These are phyloP conservation scores for Trebouxiophyceae sp. DNA, from an alignment of 163 green algal species.

Conservation along the genomic window DNA sequence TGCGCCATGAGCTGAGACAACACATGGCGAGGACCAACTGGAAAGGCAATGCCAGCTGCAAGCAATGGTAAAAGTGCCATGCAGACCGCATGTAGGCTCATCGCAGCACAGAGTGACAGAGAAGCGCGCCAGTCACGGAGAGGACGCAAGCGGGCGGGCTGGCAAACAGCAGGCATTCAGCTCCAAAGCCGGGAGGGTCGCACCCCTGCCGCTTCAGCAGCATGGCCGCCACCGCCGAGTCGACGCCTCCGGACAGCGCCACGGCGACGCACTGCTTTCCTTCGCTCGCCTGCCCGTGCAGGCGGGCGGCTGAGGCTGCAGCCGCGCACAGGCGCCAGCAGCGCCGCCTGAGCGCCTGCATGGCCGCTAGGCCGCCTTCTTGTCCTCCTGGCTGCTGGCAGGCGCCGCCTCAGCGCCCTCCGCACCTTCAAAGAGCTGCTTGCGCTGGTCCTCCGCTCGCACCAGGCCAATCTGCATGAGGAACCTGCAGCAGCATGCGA, in stretches of 20 bases:
- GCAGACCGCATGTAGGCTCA: too few relatives aligned
- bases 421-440: slow-evolving; percentile 26
- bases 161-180: background rate
- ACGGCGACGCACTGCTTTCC: slow-evolving; percentile 39
- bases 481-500: slow-evolving; percentile 27
- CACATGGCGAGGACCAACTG: too few relatives aligned
- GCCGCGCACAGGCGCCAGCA: too few relatives aligned
- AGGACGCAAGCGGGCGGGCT: background rate
- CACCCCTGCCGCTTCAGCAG: slow-evolving; percentile 46
- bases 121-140: too few relatives aligned
- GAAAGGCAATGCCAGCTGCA: too few relatives aligned
- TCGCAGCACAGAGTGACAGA: too few relatives aligned
- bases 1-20: too few relatives aligned
- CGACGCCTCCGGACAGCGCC: slow-evolving; percentile 70
- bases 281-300: background rate
- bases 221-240: slow-evolving; percentile 66
- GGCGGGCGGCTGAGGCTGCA: too few relatives aligned
- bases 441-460: slow-evolving; percentile 16
- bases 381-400: background rate
- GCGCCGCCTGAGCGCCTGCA: background rate
- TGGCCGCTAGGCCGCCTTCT: background rate
- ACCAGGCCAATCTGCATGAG: slow-evolving; percentile 29
- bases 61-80: too few relatives aligned
- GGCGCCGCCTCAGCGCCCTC: background rate
- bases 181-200: too few relatives aligned